These are phyloP conservation scores for Auxenochlorella pyrenoidosa DNA, from an alignment of 139 green algal genomes.

Conservation along the genomic window DNA sequence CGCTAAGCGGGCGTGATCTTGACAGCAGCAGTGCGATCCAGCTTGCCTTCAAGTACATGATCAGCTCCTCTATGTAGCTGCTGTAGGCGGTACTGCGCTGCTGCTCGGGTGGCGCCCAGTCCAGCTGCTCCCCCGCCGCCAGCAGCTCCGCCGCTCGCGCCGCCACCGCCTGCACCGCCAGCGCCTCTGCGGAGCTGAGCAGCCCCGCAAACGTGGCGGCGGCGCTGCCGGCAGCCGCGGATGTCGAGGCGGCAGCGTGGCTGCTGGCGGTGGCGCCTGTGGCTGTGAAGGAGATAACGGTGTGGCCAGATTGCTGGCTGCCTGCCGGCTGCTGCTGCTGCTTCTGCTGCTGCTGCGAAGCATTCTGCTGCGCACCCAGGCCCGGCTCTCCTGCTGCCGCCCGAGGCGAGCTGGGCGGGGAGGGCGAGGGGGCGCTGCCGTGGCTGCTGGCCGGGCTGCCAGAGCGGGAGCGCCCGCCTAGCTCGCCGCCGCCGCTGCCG, in stretches of 20 bases:
- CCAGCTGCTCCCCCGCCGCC: slow-evolving; percentile 50
- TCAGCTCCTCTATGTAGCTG: slow-evolving; percentile 58
- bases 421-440: slow-evolving; percentile 20
- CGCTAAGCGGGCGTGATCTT: too few species aligned
- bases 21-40: too few species aligned
- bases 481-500: background rate
- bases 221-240: background rate
- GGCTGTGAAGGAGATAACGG: background rate
- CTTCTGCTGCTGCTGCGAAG: background rate
- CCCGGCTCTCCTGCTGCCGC: background rate
- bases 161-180: slow-evolving; percentile 25
- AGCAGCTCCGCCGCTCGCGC: slow-evolving; percentile 34
- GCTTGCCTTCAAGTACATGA: slow-evolving; percentile 63
- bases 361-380: background rate
- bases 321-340: background rate
- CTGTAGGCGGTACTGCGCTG: slow-evolving; percentile 34
- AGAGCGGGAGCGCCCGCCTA: background rate
- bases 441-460: slow-evolving; percentile 16
- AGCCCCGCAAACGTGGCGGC: slow-evolving; percentile 18
- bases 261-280: background rate
- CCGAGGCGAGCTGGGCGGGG: background rate
- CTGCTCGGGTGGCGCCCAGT: slow-evolving; percentile 61
- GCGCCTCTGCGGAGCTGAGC: background rate
- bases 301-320: slow-evolving; percentile 24
- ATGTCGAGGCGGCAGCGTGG: background rate